A percentile compares a stretch with the other conserved stretches of the same genome.
These are phyloP conservation scores for Fusarium proliferatum DNA, from an alignment of 2,329 filamentous ascomycete genomes.

Conservation along the genomic window DNA sequence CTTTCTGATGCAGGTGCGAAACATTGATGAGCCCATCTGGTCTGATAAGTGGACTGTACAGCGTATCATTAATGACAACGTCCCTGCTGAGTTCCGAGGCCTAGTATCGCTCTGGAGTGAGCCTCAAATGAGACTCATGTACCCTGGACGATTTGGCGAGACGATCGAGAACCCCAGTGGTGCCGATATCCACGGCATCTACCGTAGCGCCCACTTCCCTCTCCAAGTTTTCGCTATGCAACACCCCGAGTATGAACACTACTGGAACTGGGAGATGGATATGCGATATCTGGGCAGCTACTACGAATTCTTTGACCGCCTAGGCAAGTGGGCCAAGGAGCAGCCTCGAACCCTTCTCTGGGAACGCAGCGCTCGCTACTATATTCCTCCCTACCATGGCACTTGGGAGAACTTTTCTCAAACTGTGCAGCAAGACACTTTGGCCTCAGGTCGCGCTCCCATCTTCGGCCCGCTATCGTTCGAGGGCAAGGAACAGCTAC, in stretches of 20 bases:
- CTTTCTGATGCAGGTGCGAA: slow-evolving; percentile 86
- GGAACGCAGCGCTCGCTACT: slow-evolving; percentile 82
- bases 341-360: slow-evolving; percentile 79
- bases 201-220: slow-evolving; percentile 72
- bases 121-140: slow-evolving; percentile 83
- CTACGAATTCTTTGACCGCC: slow-evolving; percentile 78
- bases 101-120: slow-evolving; percentile 89
- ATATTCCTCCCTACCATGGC: slow-evolving; percentile 76
- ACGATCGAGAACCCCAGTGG: slow-evolving; percentile 69
- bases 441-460: slow-evolving; percentile 60
- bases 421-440: slow-evolving; percentile 71
- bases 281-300: slow-evolving; percentile 73
- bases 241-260: slow-evolving; percentile 73
- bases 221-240: slow-evolving; percentile 72
- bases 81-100: slow-evolving; percentile 80
- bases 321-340: slow-evolving; percentile 72
- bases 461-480: slow-evolving; percentile 76
- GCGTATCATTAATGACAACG: slow-evolving; percentile 72
- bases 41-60: slow-evolving; percentile 80
- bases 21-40: slow-evolving; percentile 83
- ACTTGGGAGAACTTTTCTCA: slow-evolving; percentile 77
- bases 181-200: slow-evolving; percentile 74
- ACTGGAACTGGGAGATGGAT: slow-evolving; percentile 79
- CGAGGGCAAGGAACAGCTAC: slow-evolving; percentile 58
- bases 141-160: slow-evolving; percentile 76